Evolutionary conservation across 2,329 filamentous ascomycete species (phyloP), one percentile per base, ranked within the genome.

Genomic region (Fusarium continuum): DNA sequence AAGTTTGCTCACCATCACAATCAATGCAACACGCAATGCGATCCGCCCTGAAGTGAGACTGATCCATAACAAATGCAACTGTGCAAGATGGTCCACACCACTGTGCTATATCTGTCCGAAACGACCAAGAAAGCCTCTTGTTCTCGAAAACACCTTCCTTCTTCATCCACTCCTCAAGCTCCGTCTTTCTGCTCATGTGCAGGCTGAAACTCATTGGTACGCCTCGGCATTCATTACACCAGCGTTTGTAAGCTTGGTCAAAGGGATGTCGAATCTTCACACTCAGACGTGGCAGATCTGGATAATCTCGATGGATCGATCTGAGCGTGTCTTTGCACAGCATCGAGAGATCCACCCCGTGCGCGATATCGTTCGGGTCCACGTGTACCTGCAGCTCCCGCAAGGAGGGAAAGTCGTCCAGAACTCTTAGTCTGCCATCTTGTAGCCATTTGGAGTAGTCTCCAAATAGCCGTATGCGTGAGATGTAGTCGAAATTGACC

Each of bases 351-450:
- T 39, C 10, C 3, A 50, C 23, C 8, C n/a, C n/a, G 6, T 17
- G 19, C 8, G 28, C 11, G 2, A 2, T 3, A 4, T 61, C 28
- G 2, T 36, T 52, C 2, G 38, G 26, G 11, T 67, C 39, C 8
- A 64, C 17, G 3, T 52, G 41, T 6, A 67, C 22, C 0, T 52
- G 23, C 1, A 66, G 19, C 19, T 66, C 35, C 9, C 20, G 67
- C 35, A 66, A 14, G 1, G 20, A 23, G 1, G 54, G 54, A n/a
- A 66, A 14, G 1, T 61, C 63, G 5, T 13, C 23, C 2, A 66
- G 6, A 7, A 61, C 36, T 8, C 20, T 53, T 1, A 66, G 29
- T 4, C 25, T 20, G 0, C 35, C 43, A 1, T 28, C 8, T 1
- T 43, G 31, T 0, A 66, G 26, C 63, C 59, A 66, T 4, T 22